Evolutionary conservation across 192 early-diverging fungal genomes (phyloP), one percentile per base, ranked within the genome.

Genomic region (Coemansia sp.): DNA sequence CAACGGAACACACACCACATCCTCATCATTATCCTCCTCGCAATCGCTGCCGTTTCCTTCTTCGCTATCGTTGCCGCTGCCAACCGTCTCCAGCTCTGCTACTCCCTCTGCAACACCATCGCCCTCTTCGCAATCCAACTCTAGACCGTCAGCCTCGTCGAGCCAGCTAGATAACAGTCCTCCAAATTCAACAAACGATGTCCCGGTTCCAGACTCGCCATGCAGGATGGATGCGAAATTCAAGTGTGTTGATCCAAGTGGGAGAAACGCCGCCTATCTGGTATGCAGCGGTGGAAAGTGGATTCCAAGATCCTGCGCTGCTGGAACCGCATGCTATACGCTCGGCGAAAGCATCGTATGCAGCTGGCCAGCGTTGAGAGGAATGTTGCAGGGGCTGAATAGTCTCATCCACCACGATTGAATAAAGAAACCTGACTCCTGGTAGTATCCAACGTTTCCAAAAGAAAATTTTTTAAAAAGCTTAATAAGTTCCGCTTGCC

Each of bases 221-320:
- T 74, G 73, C 45, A 56, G 14, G 29, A 42, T 48, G 11, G 29
- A 57, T 15, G 73, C 57, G 5, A 46, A 15, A 25, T 69, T 69
- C 50, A 52, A 52, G 40, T 74, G 73, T 40, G 45, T 69, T 22
- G 73, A 74, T 55, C 43, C 67, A n/a, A 62, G 22, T 48, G 73
- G 73, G 33, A 29, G 53, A 20, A 74, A 69, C 38, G 40, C 65
- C 2, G 73, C 66, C 13, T 74, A 61, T 33, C 57, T 65, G n/a
- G 52, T 69, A 19, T 74, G 73, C 52, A 54, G 15, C 17, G 15
- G 63, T 17, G 67, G 73, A 14, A 69, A 40, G 3, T 63, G 55
- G 67, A 33, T 62, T 8, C 35, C 59, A 14, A 57, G 43, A 40
- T 74, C 67, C 20, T 75, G 73, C 14, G 49, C 59, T 38, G 22